Evolutionary conservation across 192 early-diverging fungal genomes (phyloP), one percentile per base, ranked within the genome.

Genomic region (Rhizoclosmatium globosum): DNA sequence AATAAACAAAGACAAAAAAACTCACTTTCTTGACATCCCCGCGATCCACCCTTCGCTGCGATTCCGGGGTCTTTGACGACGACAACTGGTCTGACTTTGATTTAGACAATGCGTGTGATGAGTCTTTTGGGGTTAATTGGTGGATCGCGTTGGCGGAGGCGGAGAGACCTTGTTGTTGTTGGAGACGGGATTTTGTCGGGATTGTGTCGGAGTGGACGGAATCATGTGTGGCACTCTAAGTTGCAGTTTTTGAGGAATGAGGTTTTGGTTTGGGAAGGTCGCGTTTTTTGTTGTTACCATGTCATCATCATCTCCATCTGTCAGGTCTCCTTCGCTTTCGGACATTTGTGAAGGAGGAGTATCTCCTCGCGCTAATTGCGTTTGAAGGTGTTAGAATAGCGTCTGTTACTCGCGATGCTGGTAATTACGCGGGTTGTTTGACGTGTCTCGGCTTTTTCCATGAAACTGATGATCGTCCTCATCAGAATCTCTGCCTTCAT

Each of bases 311-410:
- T 72, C 79, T n/a, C 79, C 85, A 3, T 88, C 73, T 31, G 81
- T 84, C 47, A 87, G 87, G n/a, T 85, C 87, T 17, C 83, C 85
- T 13, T 87, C 85, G 53, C 83, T 82, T 11, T 82, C 81, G 7
- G 85, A 81, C 60, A 88, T 67, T 47, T 82, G 82, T 13, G 85
- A 85, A 7, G 87, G 87, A 1, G 85, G 87, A 2, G 77, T 85
- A 72, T 88, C 87, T 2, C 87, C 87, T 69, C 84, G 50, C 3
- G 65, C 68, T 76, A 45, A 15, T 17, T 44, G 11, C n/a, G 23
- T n/a, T 50, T 67, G 23, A 7, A 39, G 0, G 0, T 42, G 0
- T 58, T 9, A 9, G 68, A 70, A 47, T 13, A 7, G 68, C n/a
- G 21, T 9, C 44, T 23, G 13, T 47, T 15, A 43, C 43, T 6